These are phyloP conservation scores for Cercospora sp. DNA, from an alignment of 2,329 filamentous ascomycete genomes.

Conservation along the genomic window DNA sequence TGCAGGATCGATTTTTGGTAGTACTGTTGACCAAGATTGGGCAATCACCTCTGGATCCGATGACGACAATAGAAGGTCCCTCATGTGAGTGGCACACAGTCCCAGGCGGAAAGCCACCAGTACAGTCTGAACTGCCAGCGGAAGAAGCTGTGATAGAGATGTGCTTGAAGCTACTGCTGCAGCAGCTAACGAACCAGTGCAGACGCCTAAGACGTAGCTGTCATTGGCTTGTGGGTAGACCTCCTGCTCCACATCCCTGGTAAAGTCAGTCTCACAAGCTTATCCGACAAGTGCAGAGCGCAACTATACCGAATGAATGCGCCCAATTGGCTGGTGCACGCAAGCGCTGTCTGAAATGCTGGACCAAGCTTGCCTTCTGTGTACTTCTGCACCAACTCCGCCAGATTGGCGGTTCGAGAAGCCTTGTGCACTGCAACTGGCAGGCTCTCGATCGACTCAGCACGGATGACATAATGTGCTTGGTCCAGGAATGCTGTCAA, in stretches of 20 bases:
- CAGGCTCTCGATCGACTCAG: neutral
- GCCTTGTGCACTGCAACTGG: neutral
- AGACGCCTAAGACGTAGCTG: slow-evolving; percentile 23
- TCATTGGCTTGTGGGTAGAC: neutral
- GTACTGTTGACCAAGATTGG: neutral
- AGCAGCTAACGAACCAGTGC: slow-evolving; percentile 30
- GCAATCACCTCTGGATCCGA: neutral
- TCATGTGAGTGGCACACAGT: neutral
- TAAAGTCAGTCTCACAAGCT: neutral
- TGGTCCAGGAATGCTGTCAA: neutral
- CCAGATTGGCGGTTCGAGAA: neutral
- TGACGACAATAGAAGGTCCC: neutral
- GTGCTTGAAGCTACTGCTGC: slow-evolving; percentile 26
- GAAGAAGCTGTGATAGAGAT: slow-evolving; percentile 22
- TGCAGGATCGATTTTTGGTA: neutral
- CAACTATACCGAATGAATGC: neutral
- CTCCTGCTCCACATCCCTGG: neutral
- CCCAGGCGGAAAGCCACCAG: slow-evolving; percentile 51
- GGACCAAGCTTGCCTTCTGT: neutral
- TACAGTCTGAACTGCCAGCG: slow-evolving; percentile 38
- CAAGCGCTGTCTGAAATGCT: neutral
- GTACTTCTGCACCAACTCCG: neutral
- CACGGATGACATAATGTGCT: neutral
- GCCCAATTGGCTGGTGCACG: neutral
- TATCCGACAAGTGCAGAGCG: neutral